phyloP scores from a whole-genome alignment of 768 basidiomycete species.

The Paxillus involutus region DNA sequence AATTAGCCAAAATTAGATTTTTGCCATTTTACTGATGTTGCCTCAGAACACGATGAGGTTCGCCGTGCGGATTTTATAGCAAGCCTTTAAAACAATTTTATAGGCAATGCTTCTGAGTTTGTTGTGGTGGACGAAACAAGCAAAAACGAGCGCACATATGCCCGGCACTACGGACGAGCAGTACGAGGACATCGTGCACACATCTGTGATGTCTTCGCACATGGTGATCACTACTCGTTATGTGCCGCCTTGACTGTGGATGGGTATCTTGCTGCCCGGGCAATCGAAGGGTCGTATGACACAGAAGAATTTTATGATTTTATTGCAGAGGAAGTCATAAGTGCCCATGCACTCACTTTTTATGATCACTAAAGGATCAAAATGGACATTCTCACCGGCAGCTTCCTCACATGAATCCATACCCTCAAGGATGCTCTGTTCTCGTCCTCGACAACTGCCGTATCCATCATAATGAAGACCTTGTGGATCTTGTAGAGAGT shows the following conservation, averaged over 20 bases:
- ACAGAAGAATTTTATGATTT: constrained; percentile 25
- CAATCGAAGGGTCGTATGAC: constrained; percentile 29
- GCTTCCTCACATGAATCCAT: constrained; percentile 30
- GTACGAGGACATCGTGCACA: constrained; percentile 18
- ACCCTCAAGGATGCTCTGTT: constrained; percentile 23
- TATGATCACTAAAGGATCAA: too few relatives aligned
- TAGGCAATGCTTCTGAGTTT: constrained; percentile 5
- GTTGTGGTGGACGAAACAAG: constrained; percentile 11
- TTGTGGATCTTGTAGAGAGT: constrained; percentile 5
- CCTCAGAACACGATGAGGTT: neutral
- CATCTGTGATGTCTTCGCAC: constrained; percentile 22
- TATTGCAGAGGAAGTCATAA: too few relatives aligned
- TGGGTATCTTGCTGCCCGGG: neutral
- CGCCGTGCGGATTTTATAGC: neutral
- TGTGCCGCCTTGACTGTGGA: constrained; percentile 33
- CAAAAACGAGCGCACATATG: constrained; percentile 20
- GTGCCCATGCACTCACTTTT: too few relatives aligned
- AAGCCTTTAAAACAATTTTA: neutral
- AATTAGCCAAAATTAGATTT: too few relatives aligned
- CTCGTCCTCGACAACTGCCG: constrained; percentile 30
- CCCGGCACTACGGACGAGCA: constrained; percentile 27
- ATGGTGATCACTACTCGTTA: constrained; percentile 32
- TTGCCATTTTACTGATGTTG: neutral
- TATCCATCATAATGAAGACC: constrained; percentile 26
- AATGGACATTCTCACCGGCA: neutral